phyloP scores from a whole-genome alignment of 371 early-diverging fungal genomes.

The Lichtheimia ramosa region DNA sequence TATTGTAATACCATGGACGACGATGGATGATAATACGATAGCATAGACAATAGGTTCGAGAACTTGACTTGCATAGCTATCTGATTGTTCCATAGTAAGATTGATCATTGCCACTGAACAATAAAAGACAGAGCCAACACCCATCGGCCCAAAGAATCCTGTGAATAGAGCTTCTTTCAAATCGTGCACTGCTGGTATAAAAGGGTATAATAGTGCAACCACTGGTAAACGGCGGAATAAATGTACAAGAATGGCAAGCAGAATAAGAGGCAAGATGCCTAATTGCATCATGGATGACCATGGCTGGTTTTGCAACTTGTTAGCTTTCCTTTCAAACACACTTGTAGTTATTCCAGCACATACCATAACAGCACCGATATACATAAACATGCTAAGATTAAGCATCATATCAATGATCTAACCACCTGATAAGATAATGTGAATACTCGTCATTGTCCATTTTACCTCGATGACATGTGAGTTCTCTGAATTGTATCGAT shows the following conservation, averaged over 20 bases:
- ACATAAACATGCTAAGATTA: constrained; percentile 87
- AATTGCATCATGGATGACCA: constrained; percentile 63
- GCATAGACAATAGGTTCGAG: constrained; percentile 71
- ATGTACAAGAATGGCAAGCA: constrained; percentile 67
- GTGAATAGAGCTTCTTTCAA: constrained; percentile 83
- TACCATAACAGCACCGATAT: constrained; percentile 80
- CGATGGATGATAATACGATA: constrained; percentile 69
- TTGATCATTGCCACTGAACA: constrained; percentile 53
- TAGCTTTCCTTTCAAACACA: not conserved
- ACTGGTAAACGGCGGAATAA: constrained; percentile 80
- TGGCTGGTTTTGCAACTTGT: constrained; percentile 40
- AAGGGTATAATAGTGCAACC: constrained; percentile 58
- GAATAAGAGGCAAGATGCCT: constrained; percentile 56
- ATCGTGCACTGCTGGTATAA: constrained; percentile 69
- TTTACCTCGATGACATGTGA: constrained; percentile 75
- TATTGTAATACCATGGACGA: constrained; percentile 77
- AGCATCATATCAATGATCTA: constrained; percentile 79
- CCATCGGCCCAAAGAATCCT: constrained; percentile 97
- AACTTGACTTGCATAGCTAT: constrained; percentile 18
- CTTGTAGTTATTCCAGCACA: not conserved
- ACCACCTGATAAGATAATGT: not conserved
- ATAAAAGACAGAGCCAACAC: constrained; percentile 81
- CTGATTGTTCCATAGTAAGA: constrained; percentile 12
- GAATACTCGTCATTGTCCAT: not conserved
- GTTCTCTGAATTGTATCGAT: constrained; percentile 77